A percentile compares a stretch with the other conserved stretches of the same genome.
Conservation (phyloP, 768 basidiomycete genomes). For the Boletus reticulatus region DNA sequence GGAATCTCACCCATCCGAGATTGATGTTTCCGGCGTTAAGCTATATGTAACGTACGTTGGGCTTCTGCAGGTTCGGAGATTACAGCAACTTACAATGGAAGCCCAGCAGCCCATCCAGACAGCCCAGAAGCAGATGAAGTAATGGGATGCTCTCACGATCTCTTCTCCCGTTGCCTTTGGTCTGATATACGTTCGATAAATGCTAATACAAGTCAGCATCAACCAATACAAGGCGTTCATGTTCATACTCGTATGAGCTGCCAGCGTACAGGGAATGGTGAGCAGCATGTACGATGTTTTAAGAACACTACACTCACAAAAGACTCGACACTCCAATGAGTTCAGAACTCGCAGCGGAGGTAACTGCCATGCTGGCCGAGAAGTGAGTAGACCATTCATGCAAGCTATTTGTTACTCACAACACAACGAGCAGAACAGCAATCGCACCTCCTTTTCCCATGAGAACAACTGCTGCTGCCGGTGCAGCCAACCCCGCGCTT, state of each 20-base stretch:
- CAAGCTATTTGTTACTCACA: slow-evolving; percentile 20
- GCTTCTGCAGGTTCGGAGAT: background rate
- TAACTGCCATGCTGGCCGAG: slow-evolving; percentile 42
- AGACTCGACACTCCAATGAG: slow-evolving; percentile 44
- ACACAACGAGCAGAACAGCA: slow-evolving; percentile 42
- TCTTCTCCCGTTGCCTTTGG: slow-evolving; percentile 37
- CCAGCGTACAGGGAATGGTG: background rate
- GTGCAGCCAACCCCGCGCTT: slow-evolving; percentile 45
- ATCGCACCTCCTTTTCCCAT: slow-evolving; percentile 46
- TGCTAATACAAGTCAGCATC: slow-evolving; percentile 14
- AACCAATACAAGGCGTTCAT: background rate
- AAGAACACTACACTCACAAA: slow-evolving; percentile 33
- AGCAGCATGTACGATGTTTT: background rate
- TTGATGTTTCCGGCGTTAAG: slow-evolving; percentile 45
- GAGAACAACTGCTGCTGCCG: slow-evolving; percentile 45
- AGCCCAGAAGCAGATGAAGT: slow-evolving; percentile 42
- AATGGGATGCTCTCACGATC: slow-evolving; percentile 40
- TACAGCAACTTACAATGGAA: slow-evolving; percentile 30
- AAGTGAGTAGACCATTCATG: background rate
- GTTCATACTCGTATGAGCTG: slow-evolving; percentile 45
- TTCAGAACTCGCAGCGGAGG: slow-evolving; percentile 45
- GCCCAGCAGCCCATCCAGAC: slow-evolving; percentile 45
- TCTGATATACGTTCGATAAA: slow-evolving; percentile 40
- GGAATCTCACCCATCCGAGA: slow-evolving; percentile 42
- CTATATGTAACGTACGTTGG: slow-evolving; percentile 19